phyloP scores from a whole-genome alignment of 2,329 filamentous ascomycete species.

The Colletotrichum lupini region DNA sequence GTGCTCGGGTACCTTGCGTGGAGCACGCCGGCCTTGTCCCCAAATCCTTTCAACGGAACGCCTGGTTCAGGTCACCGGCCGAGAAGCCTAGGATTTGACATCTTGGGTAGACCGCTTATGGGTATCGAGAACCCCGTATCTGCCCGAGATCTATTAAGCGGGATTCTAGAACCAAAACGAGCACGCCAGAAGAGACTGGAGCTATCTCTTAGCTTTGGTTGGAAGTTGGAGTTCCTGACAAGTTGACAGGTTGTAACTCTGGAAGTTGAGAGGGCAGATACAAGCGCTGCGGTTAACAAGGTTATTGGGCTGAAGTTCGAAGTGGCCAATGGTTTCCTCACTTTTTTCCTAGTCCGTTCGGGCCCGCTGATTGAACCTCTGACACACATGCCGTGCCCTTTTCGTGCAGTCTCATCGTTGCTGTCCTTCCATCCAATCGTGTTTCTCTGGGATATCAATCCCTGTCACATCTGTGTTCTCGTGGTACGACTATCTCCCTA shows the following conservation, averaged over 20 bases:
- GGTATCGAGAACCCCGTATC: background rate
- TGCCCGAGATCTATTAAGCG: background rate
- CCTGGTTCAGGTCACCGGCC: background rate
- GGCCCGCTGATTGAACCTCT: background rate
- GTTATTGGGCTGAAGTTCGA: background rate
- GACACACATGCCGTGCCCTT: background rate
- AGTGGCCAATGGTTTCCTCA: background rate
- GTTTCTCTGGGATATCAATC: background rate
- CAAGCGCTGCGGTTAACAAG: background rate
- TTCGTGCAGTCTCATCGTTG: background rate
- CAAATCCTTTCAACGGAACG: background rate
- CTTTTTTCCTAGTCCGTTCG: background rate
- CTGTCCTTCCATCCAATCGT: background rate
- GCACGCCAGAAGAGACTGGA: conserved; percentile 8
- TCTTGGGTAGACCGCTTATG: background rate
- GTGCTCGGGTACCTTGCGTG: background rate
- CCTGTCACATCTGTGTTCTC: background rate
- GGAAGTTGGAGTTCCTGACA: too few species aligned
- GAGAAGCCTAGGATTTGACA: background rate
- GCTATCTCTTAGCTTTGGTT: background rate
- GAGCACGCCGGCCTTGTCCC: background rate
- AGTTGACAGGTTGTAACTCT: too few species aligned
- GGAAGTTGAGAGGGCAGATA: background rate
- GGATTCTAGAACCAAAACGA: conserved; percentile 1
- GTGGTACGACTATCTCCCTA: background rate